These are phyloP conservation scores for Piper betle DNA, from an alignment of 164 flowering plant species.

Conservation along the genomic window DNA sequence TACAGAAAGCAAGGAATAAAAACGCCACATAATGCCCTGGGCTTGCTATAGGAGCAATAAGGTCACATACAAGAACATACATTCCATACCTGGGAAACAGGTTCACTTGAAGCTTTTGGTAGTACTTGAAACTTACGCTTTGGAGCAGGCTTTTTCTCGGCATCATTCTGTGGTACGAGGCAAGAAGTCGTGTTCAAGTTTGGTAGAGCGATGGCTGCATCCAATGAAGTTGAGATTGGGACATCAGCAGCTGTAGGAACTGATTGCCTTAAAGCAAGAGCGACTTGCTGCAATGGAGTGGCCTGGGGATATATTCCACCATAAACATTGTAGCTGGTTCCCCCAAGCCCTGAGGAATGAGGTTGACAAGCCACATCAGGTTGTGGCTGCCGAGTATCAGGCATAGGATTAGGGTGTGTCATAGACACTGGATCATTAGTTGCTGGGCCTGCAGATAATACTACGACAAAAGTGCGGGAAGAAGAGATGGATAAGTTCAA, in stretches of 20 bases:
- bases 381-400: constrained; percentile 21
- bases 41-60: no score
- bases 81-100: constrained; percentile 1
- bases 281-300: constrained; percentile 94
- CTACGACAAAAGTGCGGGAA: constrained; percentile 3
- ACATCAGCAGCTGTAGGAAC: constrained; percentile 26
- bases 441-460: constrained; percentile 18
- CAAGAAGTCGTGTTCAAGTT: constrained; percentile 10
- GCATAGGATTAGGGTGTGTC: constrained; percentile 20
- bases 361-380: constrained; percentile 23
- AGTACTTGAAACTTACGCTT: constrained; percentile 87
- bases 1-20: no score
- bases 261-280: constrained; percentile 72
- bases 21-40: no score
- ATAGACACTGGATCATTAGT: constrained; percentile 19
- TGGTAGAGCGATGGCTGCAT: constrained; percentile 17
- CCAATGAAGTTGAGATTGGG: constrained; percentile 19
- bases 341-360: constrained; percentile 28
- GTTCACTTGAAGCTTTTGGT: constrained; percentile 36
- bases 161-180: constrained; percentile 11
- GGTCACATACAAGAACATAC: no score
- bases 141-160: constrained; percentile 40
- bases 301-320: constrained; percentile 96
- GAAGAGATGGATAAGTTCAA: constrained; percentile 3
- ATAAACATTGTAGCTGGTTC: constrained; percentile 85